phyloP scores from a whole-genome alignment of 2,329 filamentous ascomycete species.

The Calonectria pteridis region DNA sequence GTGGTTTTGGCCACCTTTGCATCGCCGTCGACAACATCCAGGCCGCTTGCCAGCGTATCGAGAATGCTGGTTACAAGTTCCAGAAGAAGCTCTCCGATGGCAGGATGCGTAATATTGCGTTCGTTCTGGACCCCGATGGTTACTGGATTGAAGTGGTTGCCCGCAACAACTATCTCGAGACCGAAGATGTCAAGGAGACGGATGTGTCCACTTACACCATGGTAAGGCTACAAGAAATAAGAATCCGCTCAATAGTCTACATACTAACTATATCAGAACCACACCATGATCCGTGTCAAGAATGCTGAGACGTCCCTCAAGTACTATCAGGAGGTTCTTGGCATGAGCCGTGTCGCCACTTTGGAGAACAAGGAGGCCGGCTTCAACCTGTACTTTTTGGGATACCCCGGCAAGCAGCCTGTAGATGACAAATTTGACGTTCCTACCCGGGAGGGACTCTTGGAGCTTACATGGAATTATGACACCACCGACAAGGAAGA shows the following conservation, averaged over 20 bases:
- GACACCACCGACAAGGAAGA: slow-evolving; percentile 86
- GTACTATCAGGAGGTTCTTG: slow-evolving; percentile 88
- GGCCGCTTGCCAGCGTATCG: slow-evolving; percentile 88
- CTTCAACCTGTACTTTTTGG: slow-evolving; percentile 95
- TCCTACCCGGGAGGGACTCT: slow-evolving; percentile 81
- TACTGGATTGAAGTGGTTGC: slow-evolving; percentile 90
- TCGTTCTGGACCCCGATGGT: slow-evolving; percentile 87
- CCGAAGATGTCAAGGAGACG: slow-evolving; percentile 78
- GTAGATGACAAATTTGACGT: slow-evolving; percentile 65
- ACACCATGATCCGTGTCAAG: slow-evolving; percentile 97
- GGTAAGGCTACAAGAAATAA: slow-evolving; percentile 52
- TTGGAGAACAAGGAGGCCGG: slow-evolving; percentile 75
- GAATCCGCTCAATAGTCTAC: not conserved
- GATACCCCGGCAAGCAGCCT: slow-evolving; percentile 74
- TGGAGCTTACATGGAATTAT: slow-evolving; percentile 91
- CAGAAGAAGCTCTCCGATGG: slow-evolving; percentile 96
- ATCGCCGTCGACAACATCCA: slow-evolving; percentile 88
- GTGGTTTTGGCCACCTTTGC: slow-evolving; percentile 88
- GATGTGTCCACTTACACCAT: slow-evolving; percentile 82
- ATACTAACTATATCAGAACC: slow-evolving; percentile 67
- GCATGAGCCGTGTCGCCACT: slow-evolving; percentile 86
- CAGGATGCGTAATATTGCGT: slow-evolving; percentile 88
- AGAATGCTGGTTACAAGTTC: slow-evolving; percentile 91
- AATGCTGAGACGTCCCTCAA: slow-evolving; percentile 78
- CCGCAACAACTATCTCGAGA: slow-evolving; percentile 78